phyloP scores from a whole-genome alignment of 192 early-diverging fungal genomes.

The Pecoramyces ruminantium region DNA sequence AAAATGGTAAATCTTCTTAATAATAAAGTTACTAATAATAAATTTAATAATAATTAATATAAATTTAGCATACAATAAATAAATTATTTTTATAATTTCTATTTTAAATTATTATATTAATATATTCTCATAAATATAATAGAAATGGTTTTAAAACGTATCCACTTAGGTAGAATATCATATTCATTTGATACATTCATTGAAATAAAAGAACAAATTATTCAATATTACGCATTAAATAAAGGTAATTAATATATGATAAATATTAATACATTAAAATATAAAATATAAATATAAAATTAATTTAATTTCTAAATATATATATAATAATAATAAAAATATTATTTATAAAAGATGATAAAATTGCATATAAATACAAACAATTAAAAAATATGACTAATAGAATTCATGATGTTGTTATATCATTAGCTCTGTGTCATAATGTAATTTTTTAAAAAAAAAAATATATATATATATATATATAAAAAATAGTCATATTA shows the following conservation, averaged over 20 bases:
- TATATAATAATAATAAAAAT: neutral
- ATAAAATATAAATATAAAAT: no score
- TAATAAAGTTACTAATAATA: no score
- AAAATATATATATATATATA: no score
- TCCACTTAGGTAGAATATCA: conserved; percentile 91
- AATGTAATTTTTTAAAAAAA: conserved; percentile 72
- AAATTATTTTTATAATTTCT: neutral
- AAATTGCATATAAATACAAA: conserved; percentile 19
- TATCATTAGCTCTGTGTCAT: conserved; percentile 77
- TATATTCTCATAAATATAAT: neutral
- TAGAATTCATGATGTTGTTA: conserved; percentile 71
- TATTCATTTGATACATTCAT: conserved; percentile 79
- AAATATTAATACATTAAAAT: no score
- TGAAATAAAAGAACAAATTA: conserved; percentile 52
- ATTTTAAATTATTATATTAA: neutral
- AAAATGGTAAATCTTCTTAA: conserved; percentile 52
- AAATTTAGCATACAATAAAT: no score
- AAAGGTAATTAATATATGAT: conserved; percentile 1
- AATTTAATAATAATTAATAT: neutral
- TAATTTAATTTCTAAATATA: no score
- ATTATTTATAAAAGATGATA: neutral
- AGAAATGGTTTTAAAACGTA: conserved; percentile 87
- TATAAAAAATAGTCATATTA: no score
- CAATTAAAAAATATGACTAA: conserved; percentile 66
- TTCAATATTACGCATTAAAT: conserved; percentile 19